Evolutionary conservation across 192 early-diverging fungal genomes (phyloP).

Genomic region (Mortierella hygrophila): DNA sequence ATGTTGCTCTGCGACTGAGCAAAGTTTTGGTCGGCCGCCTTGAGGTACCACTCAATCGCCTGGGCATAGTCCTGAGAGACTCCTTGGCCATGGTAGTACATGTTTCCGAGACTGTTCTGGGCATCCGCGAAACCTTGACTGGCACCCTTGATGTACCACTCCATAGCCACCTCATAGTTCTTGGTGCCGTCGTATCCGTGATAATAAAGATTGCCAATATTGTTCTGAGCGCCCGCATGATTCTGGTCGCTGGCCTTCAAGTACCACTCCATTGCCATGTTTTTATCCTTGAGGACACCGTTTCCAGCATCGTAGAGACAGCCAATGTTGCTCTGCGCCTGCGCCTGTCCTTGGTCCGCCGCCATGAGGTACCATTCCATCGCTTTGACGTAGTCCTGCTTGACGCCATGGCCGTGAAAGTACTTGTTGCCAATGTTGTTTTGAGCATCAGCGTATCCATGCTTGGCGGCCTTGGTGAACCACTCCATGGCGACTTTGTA

Average conservation of each 20-base stretch:
- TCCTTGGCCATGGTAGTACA: neutral
- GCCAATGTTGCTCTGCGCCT: constrained; percentile 61
- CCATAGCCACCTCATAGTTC: neutral
- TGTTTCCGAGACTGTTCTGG: neutral
- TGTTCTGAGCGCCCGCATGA: neutral
- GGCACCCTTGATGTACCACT: neutral
- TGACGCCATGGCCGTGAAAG: constrained; percentile 69
- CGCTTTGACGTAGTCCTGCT: constrained; percentile 59
- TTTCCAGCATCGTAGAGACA: constrained; percentile 54
- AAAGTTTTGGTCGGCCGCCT: neutral
- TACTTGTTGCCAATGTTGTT: constrained; percentile 81
- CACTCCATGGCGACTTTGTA: constrained; percentile 57
- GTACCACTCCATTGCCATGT: constrained; percentile 59
- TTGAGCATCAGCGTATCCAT: constrained; percentile 77
- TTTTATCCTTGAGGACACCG: constrained; percentile 57
- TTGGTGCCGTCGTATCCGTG: neutral
- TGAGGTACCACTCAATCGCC: neutral
- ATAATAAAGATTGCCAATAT: neutral
- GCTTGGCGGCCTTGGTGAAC: constrained; percentile 67
- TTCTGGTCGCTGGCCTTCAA: constrained; percentile 49
- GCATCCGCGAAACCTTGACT: neutral
- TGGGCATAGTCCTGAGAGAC: neutral
- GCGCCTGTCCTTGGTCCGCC: constrained; percentile 60
- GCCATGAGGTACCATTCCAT: constrained; percentile 65
- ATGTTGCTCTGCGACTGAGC: constrained; percentile 29